Percentiles rank a stretch among this genome's conserved stretches.
Evolutionary conservation across 768 basidiomycete species (phyloP).

Genomic region (Strobilomyces confusus): DNA sequence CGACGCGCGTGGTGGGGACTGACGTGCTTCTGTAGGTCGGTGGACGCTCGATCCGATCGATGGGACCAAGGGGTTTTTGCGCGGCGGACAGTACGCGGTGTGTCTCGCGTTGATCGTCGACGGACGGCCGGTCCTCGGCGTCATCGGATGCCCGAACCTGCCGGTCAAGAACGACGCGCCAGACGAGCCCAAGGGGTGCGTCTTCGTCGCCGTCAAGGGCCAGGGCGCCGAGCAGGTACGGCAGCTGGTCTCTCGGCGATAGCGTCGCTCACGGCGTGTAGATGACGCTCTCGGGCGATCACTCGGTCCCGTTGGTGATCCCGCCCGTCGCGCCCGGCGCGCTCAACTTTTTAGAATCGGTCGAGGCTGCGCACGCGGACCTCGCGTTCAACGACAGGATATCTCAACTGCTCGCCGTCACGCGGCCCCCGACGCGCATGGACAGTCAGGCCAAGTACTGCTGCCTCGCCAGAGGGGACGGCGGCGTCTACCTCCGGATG

Average conservation of each 20-base stretch:
- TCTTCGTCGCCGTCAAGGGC: constrained; percentile 85
- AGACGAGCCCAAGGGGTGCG: constrained; percentile 63
- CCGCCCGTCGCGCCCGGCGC: constrained; percentile 36
- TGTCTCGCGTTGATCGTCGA: constrained; percentile 84
- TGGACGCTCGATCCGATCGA: constrained; percentile 91
- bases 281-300: constrained; percentile 50
- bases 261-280: constrained; percentile 23
- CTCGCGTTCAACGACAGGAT: too few relatives aligned
- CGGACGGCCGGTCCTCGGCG: constrained; percentile 72
- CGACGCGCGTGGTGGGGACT: neutral
- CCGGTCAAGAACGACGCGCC: constrained; percentile 51
- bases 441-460: constrained; percentile 97
- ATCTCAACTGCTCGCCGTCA: constrained; percentile 61
- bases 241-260: neutral
- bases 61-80: constrained; percentile 90
- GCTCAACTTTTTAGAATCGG: constrained; percentile 82
- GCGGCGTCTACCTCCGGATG: constrained; percentile 76
- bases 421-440: constrained; percentile 71
- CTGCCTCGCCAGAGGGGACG: constrained; percentile 81
- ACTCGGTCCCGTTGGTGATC: constrained; percentile 51
- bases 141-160: constrained; percentile 93
- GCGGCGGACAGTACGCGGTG: constrained; percentile 91
- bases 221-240: constrained; percentile 75
- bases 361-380: constrained; percentile 88
- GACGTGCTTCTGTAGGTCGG: constrained; percentile 46